These are phyloP conservation scores for Hypoxylon fuscum DNA, from an alignment of 495 filamentous ascomycete genomes.

Conservation along the genomic window DNA sequence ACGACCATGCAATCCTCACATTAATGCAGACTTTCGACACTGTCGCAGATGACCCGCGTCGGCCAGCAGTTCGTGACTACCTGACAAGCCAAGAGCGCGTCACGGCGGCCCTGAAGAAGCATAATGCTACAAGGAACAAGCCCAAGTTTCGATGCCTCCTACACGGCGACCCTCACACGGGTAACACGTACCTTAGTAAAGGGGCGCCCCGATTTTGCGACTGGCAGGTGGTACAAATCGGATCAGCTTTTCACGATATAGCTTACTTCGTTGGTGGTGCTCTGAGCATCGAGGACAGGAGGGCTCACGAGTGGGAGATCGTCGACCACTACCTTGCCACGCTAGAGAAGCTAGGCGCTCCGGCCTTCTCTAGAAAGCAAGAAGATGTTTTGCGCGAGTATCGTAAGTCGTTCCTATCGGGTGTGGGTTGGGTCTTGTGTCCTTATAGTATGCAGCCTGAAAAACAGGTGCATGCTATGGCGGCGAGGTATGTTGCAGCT, in stretches of 20 bases:
- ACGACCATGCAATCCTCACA: conserved; percentile 39
- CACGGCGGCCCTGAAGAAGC: conserved; percentile 37
- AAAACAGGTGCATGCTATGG: conserved; percentile 18
- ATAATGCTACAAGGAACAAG: conserved; percentile 36
- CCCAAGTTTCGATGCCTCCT: conserved; percentile 39
- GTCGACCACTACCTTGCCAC: conserved; percentile 65
- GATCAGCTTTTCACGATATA: conserved; percentile 43
- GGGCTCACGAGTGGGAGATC: conserved; percentile 73
- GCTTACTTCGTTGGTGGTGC: conserved; percentile 42
- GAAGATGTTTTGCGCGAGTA: conserved; percentile 40
- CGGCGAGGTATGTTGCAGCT: conserved; percentile 5
- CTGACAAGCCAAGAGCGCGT: conserved; percentile 38
- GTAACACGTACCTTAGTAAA: conserved; percentile 40
- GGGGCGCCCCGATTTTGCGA: conserved; percentile 38
- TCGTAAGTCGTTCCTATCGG: conserved; percentile 19
- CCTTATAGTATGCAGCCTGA: conserved; percentile 19
- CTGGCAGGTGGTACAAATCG: conserved; percentile 44
- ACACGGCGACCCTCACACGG: conserved; percentile 42
- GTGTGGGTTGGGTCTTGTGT: conserved; percentile 24
- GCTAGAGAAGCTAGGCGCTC: conserved; percentile 32
- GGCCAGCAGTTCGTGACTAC: conserved; percentile 33
- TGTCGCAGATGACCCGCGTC: conserved; percentile 26
- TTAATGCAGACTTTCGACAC: conserved; percentile 34
- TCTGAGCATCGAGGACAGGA: conserved; percentile 69
- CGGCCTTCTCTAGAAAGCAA: conserved; percentile 39